These are phyloP conservation scores for Vitis hybrid DNA, from an alignment of 177 flowering plant genomes.

Conservation along the genomic window DNA sequence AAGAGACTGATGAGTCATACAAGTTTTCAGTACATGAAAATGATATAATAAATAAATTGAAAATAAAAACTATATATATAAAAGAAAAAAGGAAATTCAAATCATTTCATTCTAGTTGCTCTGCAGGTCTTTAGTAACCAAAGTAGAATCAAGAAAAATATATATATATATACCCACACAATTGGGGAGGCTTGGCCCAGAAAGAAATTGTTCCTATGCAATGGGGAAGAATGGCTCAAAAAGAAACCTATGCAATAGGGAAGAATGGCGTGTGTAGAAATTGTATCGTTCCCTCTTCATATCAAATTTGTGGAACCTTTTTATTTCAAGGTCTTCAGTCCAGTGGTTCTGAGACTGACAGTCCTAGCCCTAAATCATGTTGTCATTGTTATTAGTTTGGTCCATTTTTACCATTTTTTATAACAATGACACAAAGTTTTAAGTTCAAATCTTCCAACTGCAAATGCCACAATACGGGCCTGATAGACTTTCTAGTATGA, in stretches of 20 bases:
- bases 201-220: not conserved
- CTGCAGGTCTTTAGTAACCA: not conserved
- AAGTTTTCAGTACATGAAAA: not conserved
- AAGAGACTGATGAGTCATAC: constrained; percentile 3
- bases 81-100: not conserved
- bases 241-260: too few species aligned
- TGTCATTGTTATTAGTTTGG: too few species aligned
- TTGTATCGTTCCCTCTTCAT: too few species aligned
- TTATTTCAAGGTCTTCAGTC: too few species aligned
- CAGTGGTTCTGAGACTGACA: too few species aligned
- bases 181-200: not conserved
- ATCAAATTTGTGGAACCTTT: too few species aligned
- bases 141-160: too few species aligned
- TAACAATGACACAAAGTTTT: not conserved
- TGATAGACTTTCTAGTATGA: not conserved
- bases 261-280: too few species aligned
- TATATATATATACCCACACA: too few species aligned
- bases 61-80: not conserved
- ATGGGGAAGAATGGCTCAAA: too few species aligned
- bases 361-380: too few species aligned
- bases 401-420: too few species aligned
- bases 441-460: not conserved
- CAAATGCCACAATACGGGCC: not conserved
- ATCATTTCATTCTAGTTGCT: not conserved
- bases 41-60: not conserved